Conservation (phyloP, 1,139 yeast species). For the Candida smagusa region DNA sequence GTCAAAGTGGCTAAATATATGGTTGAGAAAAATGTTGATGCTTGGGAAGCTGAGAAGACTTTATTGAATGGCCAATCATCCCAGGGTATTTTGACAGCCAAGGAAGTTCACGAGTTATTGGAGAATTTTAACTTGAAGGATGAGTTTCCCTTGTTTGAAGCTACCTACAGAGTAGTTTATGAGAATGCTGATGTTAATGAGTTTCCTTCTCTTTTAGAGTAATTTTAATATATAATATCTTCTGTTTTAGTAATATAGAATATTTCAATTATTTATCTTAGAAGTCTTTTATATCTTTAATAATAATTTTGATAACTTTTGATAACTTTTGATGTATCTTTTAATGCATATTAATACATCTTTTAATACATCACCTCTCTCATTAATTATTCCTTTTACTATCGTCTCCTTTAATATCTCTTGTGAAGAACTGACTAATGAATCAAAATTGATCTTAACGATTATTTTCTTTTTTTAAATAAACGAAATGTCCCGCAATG, state of each 20-base stretch:
- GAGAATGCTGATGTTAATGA: constrained; percentile 63
- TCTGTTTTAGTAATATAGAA: constrained; percentile 8
- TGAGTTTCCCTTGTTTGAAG: constrained; percentile 85
- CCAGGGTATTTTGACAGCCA: constrained; percentile 86
- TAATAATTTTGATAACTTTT: no score
- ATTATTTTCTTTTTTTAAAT: no score
- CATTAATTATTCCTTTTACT: no score
- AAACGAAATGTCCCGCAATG: no score
- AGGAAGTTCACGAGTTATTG: constrained; percentile 85
- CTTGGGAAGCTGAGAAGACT: constrained; percentile 76
- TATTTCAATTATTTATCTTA: no score
- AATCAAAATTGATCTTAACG: no score
- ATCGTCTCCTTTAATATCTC: no score
- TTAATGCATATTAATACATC: no score
- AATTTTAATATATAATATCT: neutral
- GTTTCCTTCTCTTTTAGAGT: constrained; percentile 60
- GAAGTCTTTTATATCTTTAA: no score
- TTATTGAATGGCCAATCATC: constrained; percentile 91
- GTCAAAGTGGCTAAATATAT: constrained; percentile 80
- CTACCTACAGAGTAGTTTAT: constrained; percentile 79
- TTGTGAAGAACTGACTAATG: no score
- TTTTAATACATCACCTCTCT: no score
- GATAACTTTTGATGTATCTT: no score
- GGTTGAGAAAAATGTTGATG: constrained; percentile 68
- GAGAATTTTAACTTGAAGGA: constrained; percentile 53